Conservation (phyloP, 2,329 filamentous ascomycete species). For the Fusarium acutatum region DNA sequence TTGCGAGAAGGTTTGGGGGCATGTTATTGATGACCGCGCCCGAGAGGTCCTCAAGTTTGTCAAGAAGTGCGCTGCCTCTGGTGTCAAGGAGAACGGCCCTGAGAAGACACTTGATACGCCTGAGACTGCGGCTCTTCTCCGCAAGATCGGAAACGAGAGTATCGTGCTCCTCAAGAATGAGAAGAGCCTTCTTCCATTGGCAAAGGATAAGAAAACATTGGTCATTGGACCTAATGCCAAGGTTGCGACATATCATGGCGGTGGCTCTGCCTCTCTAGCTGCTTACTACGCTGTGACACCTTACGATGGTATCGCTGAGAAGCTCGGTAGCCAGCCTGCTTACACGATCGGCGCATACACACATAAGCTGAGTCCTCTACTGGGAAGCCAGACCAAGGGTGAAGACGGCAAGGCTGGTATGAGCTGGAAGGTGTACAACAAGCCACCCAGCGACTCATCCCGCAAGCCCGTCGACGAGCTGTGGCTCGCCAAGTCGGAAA, state of each 20-base stretch:
- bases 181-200: constrained; percentile 67
- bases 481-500: constrained; percentile 58
- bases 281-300: constrained; percentile 77
- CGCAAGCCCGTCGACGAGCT: constrained; percentile 62
- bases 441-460: constrained; percentile 58
- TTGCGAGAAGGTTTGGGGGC: constrained; percentile 64
- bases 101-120: constrained; percentile 66
- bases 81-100: constrained; percentile 62
- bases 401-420: constrained; percentile 64
- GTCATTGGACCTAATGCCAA: constrained; percentile 68
- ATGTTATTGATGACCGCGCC: constrained; percentile 66
- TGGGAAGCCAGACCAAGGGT: constrained; percentile 62
- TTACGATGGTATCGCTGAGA: constrained; percentile 72
- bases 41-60: constrained; percentile 67
- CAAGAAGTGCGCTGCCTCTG: constrained; percentile 63
- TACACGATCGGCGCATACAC: constrained; percentile 71
- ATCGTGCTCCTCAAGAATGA: constrained; percentile 81
- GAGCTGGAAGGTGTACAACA: constrained; percentile 69
- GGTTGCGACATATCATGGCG: constrained; percentile 66
- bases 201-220: constrained; percentile 68
- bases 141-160: constrained; percentile 72
- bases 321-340: constrained; percentile 53
- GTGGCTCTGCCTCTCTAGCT: constrained; percentile 68
- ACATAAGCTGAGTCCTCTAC: constrained; percentile 69
- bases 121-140: constrained; percentile 69